Evolutionary conservation across 2,329 filamentous ascomycete genomes (phyloP), one percentile per base, ranked within the genome.

Genomic region (Didymella glomerata): DNA sequence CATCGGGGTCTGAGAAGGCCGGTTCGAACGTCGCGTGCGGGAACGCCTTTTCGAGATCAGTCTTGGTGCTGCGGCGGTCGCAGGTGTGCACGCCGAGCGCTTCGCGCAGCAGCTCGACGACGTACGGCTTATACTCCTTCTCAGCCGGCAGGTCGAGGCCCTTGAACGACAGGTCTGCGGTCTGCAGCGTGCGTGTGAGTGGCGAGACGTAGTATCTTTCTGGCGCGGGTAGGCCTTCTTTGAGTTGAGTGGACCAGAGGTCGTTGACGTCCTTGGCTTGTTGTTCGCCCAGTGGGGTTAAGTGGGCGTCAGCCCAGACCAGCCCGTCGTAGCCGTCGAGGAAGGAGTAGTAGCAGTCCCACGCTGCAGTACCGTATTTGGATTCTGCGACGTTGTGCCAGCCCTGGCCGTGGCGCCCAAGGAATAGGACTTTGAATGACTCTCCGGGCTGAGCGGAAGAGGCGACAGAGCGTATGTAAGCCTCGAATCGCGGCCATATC

Each of bases 361-460:
- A 91, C 6, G 84, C 85, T 7, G 84, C 81, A 0, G 88, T 90
- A 28, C 88, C 88, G 67, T 90, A 90, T 68, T 82, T 88, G n/a
- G 80, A 78, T 76, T 90, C 86, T 9, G 88, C 88, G 16, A 86
- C 85, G 69, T 89, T 89, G 70, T 88, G 84, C 58, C 78, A 80
- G 0, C 89, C 89, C 74, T 92, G 84, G 10, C 89, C 90, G 72
- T 92, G 90, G 38, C 90, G 84, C 20, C 85, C 89, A 68, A 90
- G 80, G 73, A 88, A 88, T 22, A 92, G 72, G 8, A 92, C 80
- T 74, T 91, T 91, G 78, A 88, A 89, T 14, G 80, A 76, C 5
- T 82, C 80, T 27, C 78, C 79, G 2, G 75, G 69, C n/a, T 66
- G 66, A 1, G 72, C 72, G 1, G 79, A 72, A 4, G 71, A 63